Evolutionary conservation across 352 stramenopile genomes (phyloP).

Genomic region (Phytophthora constricta): DNA sequence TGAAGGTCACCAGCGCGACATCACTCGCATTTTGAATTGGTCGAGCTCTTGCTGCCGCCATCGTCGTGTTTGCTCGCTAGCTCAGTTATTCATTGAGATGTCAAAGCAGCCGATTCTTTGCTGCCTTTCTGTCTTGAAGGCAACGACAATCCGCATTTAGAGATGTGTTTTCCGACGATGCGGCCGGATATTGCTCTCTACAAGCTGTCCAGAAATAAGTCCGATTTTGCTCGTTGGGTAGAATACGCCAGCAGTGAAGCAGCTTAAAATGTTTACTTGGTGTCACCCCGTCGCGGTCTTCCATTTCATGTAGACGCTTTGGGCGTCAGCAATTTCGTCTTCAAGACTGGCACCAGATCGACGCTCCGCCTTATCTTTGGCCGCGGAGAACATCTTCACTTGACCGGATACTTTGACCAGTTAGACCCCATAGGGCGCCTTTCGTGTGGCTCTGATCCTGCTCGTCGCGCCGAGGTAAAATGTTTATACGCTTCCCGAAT

Average conservation of each 20-base stretch:
- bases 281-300: background rate
- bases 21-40: background rate
- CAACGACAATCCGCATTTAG: background rate
- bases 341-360: background rate
- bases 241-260: constrained; percentile 11
- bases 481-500: constrained; percentile 5
- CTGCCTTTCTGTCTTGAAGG: background rate
- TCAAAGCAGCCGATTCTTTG: background rate
- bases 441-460: background rate
- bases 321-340: background rate
- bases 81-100: background rate
- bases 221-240: background rate
- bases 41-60: too few species aligned
- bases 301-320: constrained; percentile 3
- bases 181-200: background rate
- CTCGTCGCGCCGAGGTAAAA: background rate
- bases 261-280: constrained; percentile 3
- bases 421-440: constrained; percentile 4
- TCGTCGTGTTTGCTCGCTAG: background rate
- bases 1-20: background rate
- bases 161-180: background rate
- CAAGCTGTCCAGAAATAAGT: background rate
- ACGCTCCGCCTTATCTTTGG: background rate
- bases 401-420: too few species aligned
- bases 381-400: background rate